A percentile compares a stretch with the other conserved stretches of the same genome.
Evolutionary conservation across 331 rosid genomes (phyloP).

Genomic region (Pyracantha coccinea): DNA sequence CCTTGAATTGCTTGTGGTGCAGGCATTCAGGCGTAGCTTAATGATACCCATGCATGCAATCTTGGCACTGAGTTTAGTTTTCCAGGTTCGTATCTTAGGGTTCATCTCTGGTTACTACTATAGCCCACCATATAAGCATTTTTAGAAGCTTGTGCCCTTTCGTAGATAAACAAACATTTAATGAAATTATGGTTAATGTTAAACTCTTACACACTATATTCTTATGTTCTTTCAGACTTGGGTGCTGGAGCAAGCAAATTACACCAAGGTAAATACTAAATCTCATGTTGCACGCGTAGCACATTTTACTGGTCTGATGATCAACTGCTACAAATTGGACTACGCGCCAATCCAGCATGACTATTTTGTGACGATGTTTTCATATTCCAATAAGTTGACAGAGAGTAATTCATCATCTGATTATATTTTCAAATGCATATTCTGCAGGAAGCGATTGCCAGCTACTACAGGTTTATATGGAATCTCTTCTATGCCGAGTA

Average conservation of each 20-base stretch:
- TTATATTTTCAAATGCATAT: conserved; percentile 19
- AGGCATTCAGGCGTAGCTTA: conserved; percentile 80
- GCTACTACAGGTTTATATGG: conserved; percentile 87
- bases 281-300: too few relatives aligned
- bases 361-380: neutral
- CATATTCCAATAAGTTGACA: neutral
- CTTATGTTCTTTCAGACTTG: conserved; percentile 40
- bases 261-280: conserved; percentile 54
- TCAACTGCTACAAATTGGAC: neutral
- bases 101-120: neutral
- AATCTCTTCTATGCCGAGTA: conserved; percentile 90
- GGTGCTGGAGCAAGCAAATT: conserved; percentile 71
- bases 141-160: neutral
- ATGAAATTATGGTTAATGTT: neutral
- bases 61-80: conserved; percentile 56
- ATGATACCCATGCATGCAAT: conserved; percentile 67
- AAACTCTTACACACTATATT: neutral
- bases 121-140: too few relatives aligned
- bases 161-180: neutral
- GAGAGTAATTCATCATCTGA: neutral
- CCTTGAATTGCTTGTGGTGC: conserved; percentile 18
- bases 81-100: conserved; percentile 53
- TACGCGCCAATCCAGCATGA: neutral
- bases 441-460: conserved; percentile 81
- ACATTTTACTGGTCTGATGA: neutral